A percentile compares a stretch with the other conserved stretches of the same genome.
Evolutionary conservation across 768 basidiomycete genomes (phyloP).

Genomic region (Baorangia bicolor): DNA sequence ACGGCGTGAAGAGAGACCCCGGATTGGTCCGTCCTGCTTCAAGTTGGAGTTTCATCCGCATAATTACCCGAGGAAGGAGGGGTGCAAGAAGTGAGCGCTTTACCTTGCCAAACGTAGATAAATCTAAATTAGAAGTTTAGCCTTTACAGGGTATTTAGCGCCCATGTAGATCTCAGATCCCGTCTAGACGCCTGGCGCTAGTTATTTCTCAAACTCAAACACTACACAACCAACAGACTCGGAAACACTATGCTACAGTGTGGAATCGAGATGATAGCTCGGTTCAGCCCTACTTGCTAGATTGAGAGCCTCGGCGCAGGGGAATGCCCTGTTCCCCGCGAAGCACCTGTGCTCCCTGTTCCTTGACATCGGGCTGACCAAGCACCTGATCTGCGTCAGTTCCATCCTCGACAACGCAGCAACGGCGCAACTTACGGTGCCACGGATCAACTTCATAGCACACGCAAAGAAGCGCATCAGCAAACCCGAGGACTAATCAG

Average conservation of each 20-base stretch:
- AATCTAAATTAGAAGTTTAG: slow-evolving; percentile 20
- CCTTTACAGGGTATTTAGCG: slow-evolving; percentile 10
- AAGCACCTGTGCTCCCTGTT: slow-evolving; percentile 54
- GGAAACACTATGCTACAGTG: neutral
- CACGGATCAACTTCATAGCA: slow-evolving; percentile 27
- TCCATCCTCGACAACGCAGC: neutral
- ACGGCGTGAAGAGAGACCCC: neutral
- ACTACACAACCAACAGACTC: neutral
- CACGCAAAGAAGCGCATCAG: neutral
- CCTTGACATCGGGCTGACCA: slow-evolving; percentile 43
- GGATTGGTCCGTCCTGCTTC: too few species aligned
- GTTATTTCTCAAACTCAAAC: neutral
- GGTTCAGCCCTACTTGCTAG: slow-evolving; percentile 16
- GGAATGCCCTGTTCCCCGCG: slow-evolving; percentile 45
- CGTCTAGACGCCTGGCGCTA: neutral
- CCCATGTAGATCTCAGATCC: slow-evolving; percentile 22
- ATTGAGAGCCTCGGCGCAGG: slow-evolving; percentile 23
- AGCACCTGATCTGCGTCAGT: slow-evolving; percentile 18
- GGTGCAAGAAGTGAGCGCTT: neutral
- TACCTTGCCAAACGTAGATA: slow-evolving; percentile 1
- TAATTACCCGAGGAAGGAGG: neutral
- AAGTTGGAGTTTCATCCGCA: neutral
- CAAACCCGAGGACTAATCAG: neutral
- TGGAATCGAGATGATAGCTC: neutral
- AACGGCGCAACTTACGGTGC: slow-evolving; percentile 24